Evolutionary conservation across 2,329 filamentous ascomycete species (phyloP), one percentile per base, ranked within the genome.

Genomic region (Ceratocystis papillata): DNA sequence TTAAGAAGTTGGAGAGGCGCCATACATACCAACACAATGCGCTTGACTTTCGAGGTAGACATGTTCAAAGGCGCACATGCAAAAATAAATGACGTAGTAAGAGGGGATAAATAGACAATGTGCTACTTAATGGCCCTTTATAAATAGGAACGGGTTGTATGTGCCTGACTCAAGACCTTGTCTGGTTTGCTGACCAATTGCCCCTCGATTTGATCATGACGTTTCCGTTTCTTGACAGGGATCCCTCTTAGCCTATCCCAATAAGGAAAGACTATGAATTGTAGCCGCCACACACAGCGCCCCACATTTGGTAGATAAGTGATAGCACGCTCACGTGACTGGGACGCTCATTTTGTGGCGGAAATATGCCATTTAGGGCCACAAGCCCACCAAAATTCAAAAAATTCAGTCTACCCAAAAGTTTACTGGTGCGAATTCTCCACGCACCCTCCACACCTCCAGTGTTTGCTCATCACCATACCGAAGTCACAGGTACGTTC

Each of bases 21-120:
- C 65, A 60, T 64, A 75, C 79, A 44, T 77, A 90, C 88, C 71
- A 94, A 82, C 70, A 91, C 80, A 69, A 94, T 87, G 73, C 92
- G 86, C 72, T 89, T 87, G 72, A 93, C 82, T 71, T 87, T 86
- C 5, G 64, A 33, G 8, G 68, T 69, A 17, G 69, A 69, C 69
- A 69, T 69, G 7, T 10, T 53, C 1, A 41, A 59, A 20, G 28
- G 15, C 6, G 28, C 25, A 53, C n/a, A 8, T 22, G 48, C 8
- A 17, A 33, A 37, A 37, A n/a, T 4, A 20, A 59, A 59, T 59
- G 55, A 59, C 28, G 17, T 59, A 12, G 28, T 12, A 59, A 33
- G 7, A 25, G 7, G 8, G 2, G 33, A 37, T 5, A 37, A 25
- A n/a, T 37, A 12, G 15, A n/a, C 55, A 8, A 7, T 59, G 30